phyloP scores from a whole-genome alignment of 352 stramenopile species.

The Thraustochytrium sp. region DNA sequence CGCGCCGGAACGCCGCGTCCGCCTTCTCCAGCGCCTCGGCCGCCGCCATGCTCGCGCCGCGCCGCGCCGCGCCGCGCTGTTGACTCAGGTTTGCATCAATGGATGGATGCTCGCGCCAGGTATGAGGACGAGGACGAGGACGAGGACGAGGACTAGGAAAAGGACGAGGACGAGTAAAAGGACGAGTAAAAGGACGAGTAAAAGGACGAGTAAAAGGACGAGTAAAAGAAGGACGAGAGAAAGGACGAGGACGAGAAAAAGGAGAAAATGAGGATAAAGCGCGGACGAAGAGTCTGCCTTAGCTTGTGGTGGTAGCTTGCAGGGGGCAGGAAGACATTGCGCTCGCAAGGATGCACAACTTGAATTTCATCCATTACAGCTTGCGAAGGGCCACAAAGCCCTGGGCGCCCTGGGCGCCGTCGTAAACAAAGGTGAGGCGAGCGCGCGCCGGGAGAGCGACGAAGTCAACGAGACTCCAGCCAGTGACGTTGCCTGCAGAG shows the following conservation, averaged over 20 bases:
- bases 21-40: not conserved
- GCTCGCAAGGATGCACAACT: not conserved
- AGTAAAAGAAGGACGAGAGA: too few species aligned
- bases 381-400: slow-evolving; percentile 37
- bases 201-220: too few species aligned
- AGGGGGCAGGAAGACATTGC: not conserved
- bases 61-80: not conserved
- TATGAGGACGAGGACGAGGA: too few species aligned
- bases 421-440: slow-evolving; percentile 8
- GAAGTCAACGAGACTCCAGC: slow-evolving; percentile 34
- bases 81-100: not conserved
- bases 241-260: too few species aligned
- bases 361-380: not conserved
- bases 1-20: slow-evolving; percentile 3
- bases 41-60: not conserved
- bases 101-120: too few species aligned
- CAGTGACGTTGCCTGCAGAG: slow-evolving; percentile 40
- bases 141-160: too few species aligned
- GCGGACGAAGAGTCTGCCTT: too few species aligned
- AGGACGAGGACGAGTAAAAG: too few species aligned
- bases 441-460: slow-evolving; percentile 16
- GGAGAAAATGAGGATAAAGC: too few species aligned
- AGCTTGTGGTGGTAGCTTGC: not conserved
- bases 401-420: slow-evolving; percentile 23
- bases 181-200: too few species aligned